phyloP scores from a whole-genome alignment of 2,329 filamentous ascomycete genomes.

The Fusarium mundagurra region DNA sequence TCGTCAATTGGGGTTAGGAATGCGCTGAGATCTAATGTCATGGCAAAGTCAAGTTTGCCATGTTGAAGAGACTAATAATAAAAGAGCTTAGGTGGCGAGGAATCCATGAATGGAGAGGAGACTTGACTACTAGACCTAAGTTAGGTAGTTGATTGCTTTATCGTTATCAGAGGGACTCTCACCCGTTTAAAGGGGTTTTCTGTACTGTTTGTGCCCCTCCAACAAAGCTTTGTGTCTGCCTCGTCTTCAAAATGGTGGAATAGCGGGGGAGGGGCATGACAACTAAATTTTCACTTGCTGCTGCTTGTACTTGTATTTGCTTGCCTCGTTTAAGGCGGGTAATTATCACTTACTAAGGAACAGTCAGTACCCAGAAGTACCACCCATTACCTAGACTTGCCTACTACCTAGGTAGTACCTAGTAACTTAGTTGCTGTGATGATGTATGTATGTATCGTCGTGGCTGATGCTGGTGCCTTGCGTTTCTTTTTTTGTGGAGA shows the following conservation, averaged over 20 bases:
- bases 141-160: not conserved
- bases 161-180: not conserved
- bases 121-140: no score
- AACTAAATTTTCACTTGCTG: not conserved
- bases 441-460: not conserved
- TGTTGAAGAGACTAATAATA: not conserved
- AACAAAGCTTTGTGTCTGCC: conserved; percentile 3
- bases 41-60: conserved; percentile 4
- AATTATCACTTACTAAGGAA: not conserved
- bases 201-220: conserved; percentile 14
- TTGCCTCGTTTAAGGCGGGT: not conserved
- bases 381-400: not conserved
- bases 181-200: not conserved
- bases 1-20: not conserved
- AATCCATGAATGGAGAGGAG: not conserved
- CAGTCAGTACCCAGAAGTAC: not conserved
- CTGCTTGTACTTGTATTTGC: not conserved
- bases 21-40: not conserved
- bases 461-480: conserved; percentile 25
- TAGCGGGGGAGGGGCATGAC: conserved; percentile 32
- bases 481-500: conserved; percentile 19
- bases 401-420: not conserved
- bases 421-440: not conserved
- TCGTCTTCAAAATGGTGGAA: not conserved
- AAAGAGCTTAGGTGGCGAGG: not conserved